Conservation (phyloP, 2,329 filamentous ascomycete genomes). For the Exophiala sp. region DNA sequence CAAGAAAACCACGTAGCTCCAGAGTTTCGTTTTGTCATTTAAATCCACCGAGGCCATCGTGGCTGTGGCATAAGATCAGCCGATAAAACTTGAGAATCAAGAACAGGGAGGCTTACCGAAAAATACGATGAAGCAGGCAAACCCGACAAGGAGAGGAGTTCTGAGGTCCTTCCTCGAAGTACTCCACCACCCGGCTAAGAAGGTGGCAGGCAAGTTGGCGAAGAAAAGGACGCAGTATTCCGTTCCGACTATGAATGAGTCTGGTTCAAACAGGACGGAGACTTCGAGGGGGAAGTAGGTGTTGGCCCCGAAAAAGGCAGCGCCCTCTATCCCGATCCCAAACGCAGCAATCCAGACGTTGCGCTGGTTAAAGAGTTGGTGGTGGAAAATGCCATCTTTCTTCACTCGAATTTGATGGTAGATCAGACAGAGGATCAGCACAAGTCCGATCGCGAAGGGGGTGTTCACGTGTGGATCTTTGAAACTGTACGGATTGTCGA, state of each 20-base stretch:
- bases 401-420: slow-evolving; percentile 55
- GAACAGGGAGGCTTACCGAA: too few species aligned
- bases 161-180: background rate
- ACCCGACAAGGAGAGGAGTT: background rate
- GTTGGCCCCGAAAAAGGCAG: background rate
- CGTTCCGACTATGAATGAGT: background rate
- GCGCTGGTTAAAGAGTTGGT: slow-evolving; percentile 42
- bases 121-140: background rate
- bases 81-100: too few species aligned
- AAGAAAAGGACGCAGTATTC: background rate
- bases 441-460: slow-evolving; percentile 46
- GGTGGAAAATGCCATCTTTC: slow-evolving; percentile 47
- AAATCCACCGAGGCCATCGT: background rate
- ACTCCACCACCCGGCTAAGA: background rate
- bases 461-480: slow-evolving; percentile 47
- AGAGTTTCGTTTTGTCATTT: too few species aligned
- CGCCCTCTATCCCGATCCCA: background rate
- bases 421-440: slow-evolving; percentile 44
- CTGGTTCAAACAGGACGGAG: background rate
- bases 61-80: background rate
- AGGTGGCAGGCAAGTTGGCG: background rate
- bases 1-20: slow-evolving; percentile 7
- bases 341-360: background rate
- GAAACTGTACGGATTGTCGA: slow-evolving; percentile 54
- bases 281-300: background rate